Conservation (phyloP, 225 moss, liverwort and hornwort species). For the Antitrichia curtipendula region DNA sequence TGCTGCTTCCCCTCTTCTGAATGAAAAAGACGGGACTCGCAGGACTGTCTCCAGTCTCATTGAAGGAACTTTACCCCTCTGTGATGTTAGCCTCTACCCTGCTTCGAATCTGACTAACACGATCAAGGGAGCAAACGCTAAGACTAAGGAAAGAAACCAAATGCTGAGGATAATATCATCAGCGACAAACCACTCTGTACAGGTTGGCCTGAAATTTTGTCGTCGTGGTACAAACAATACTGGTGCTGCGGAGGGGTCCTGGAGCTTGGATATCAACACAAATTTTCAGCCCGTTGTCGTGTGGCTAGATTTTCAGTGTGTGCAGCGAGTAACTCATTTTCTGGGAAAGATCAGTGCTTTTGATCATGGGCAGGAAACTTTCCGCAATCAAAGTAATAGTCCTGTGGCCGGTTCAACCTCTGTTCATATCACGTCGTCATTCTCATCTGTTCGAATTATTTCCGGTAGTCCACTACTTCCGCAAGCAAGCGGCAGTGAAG, state of each 20-base stretch:
- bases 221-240: conserved; percentile 3
- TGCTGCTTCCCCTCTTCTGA: background rate
- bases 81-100: conserved; percentile 43
- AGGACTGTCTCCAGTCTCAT: conserved; percentile 40
- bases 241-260: conserved; percentile 6
- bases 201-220: conserved; percentile 31
- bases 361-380: conserved; percentile 6
- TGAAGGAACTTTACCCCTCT: conserved; percentile 44
- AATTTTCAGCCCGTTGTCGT: conserved; percentile 53
- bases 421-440: conserved; percentile 39
- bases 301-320: conserved; percentile 69
- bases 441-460: conserved; percentile 57
- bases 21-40: conserved; percentile 4
- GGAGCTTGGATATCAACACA: conserved; percentile 40
- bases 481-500: background rate
- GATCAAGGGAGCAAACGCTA: background rate
- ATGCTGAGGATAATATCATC: conserved; percentile 46
- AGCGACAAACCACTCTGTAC: conserved; percentile 32
- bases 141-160: conserved; percentile 25
- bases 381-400: conserved; percentile 5
- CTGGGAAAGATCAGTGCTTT: conserved; percentile 17
- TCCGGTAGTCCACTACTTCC: conserved; percentile 18
- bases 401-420: background rate
- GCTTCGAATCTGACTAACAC: background rate
- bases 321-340: conserved; percentile 46